Conservation (phyloP, 495 filamentous ascomycete genomes). For the Melanomma pulvis-pyrius region DNA sequence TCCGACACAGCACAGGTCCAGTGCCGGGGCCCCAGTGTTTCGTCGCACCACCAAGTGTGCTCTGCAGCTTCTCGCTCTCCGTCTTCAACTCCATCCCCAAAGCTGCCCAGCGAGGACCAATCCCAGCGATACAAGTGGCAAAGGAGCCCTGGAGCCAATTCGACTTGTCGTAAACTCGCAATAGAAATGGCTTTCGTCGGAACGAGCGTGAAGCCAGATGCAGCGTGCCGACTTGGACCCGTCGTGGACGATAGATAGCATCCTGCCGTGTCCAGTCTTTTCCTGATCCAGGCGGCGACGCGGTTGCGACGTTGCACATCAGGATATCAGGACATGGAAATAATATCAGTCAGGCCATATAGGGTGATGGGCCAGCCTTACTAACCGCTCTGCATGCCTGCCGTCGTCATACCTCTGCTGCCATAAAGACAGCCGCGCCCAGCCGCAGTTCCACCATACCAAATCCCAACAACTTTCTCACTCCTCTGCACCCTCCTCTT, state of each 20-base stretch:
- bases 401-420: constrained; percentile 3
- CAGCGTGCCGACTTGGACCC: too few species aligned
- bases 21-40: neutral
- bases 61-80: too few species aligned
- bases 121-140: too few species aligned
- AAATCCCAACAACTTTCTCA: neutral
- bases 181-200: too few species aligned
- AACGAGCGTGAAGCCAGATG: too few species aligned
- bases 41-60: too few species aligned
- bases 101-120: too few species aligned
- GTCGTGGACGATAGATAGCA: too few species aligned
- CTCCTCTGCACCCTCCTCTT: neutral
- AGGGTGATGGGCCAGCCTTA: constrained; percentile 20
- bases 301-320: neutral
- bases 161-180: too few species aligned
- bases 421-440: constrained; percentile 13
- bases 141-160: too few species aligned
- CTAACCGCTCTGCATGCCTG: constrained; percentile 5
- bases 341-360: constrained; percentile 29
- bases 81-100: too few species aligned
- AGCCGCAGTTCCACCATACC: neutral
- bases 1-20: neutral
- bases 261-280: too few species aligned
- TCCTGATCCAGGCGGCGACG: neutral
- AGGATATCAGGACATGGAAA: neutral